Conservation (phyloP, 1,284 basidiomycete genomes). For the Neonothopanus nambi region DNA sequence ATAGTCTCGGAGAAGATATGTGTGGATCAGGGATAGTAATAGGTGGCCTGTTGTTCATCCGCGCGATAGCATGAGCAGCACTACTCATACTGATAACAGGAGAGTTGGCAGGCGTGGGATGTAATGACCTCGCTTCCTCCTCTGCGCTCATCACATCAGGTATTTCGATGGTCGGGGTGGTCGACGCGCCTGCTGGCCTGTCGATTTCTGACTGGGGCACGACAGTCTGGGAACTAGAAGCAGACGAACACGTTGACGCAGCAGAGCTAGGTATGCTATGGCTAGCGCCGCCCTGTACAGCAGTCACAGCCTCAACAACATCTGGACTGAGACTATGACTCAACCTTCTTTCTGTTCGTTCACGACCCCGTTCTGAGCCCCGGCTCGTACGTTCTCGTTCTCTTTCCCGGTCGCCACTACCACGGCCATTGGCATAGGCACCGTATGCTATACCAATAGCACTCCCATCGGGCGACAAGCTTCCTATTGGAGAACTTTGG, state of each 20-base stretch:
- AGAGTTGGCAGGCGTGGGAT: constrained; percentile 42
- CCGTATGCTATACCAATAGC: constrained; percentile 31
- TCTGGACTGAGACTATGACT: constrained; percentile 52
- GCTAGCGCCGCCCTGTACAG: neutral
- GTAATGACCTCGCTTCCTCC: constrained; percentile 23
- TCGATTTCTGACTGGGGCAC: neutral
- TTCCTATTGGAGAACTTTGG: constrained; percentile 46
- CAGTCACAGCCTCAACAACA: constrained; percentile 22
- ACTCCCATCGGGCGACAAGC: constrained; percentile 58
- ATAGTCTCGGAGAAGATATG: constrained; percentile 3
- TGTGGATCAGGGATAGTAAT: constrained; percentile 6
- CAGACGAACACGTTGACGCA: neutral
- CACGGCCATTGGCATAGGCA: constrained; percentile 30
- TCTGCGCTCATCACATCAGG: constrained; percentile 21
- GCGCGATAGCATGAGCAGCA: constrained; percentile 14
- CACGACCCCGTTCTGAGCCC: constrained; percentile 40
- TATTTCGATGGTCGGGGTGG: neutral
- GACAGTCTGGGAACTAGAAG: constrained; percentile 13
- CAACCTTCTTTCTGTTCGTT: constrained; percentile 45
- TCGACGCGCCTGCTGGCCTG: neutral
- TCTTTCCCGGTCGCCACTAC: constrained; percentile 34
- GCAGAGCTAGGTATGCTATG: neutral
- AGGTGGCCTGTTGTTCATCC: constrained; percentile 13
- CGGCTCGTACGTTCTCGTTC: constrained; percentile 25
- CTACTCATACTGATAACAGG: constrained; percentile 35